Evolutionary conservation across 345 rosid genomes (phyloP), one percentile per base, ranked within the genome.

Genomic region (Atalantia buxifolia): DNA sequence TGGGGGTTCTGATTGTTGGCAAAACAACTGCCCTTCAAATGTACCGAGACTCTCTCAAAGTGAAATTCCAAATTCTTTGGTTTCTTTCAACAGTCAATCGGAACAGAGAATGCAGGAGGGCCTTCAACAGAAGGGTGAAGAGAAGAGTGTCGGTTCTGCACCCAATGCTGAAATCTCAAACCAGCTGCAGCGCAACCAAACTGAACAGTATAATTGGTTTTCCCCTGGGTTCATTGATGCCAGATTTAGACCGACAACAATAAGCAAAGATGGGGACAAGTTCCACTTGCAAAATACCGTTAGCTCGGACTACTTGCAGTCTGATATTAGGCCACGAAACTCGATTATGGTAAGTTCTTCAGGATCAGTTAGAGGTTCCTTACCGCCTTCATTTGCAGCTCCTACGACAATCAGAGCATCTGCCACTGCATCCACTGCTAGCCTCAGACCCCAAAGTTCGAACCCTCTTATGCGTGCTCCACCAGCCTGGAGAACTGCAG

Each of bases 331-430:
- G 69, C 69, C 78, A 6, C 48, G n/a, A 42, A 74, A 42, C 67
- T 31, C 76, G 7, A 25, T 55, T 9, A 31, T 6, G 25, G 50
- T 24, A 9, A 38, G 77, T 73, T 72, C 82, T 42, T 30, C 78
- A 31, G 73, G 38, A 67, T 66, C 70, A 13, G 53, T 25, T 25
- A 67, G 69, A 42, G 61, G 62, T 67, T 66, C 24, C 67, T 13
- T 24, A 42, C 70, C 69, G 22, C 69, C 61, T 74, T 67, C 77
- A 22, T 45, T 45, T 67, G 81, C 81, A 14, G 68, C 79, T 38
- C 75, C 74, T 33, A 53, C 31, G 36, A 79, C 31, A 50, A 28
- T 59, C 69, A 74, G 77, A 74, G 69, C 74, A 40, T 14, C 50
- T 13, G 48, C 53, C n/a, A 59, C 61, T n/a, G 64, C 35, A 60